A percentile compares a stretch with the other conserved stretches of the same genome.
These are phyloP conservation scores for Hirschioporus abietinus DNA, from an alignment of 768 basidiomycete species.

Conservation along the genomic window DNA sequence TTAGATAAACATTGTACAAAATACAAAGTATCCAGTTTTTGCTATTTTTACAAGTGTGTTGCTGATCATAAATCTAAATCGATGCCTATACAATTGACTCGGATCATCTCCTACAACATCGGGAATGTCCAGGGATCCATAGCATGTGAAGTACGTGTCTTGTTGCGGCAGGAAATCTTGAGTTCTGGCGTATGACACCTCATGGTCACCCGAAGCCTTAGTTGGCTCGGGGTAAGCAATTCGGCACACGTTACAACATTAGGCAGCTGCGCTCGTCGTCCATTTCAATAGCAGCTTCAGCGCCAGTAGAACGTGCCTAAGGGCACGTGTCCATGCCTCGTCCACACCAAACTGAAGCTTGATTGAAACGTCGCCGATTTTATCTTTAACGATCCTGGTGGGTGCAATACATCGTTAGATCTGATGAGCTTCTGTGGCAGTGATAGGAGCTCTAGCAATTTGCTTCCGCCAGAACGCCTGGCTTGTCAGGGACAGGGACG, in stretches of 20 bases:
- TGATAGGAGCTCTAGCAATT: slow-evolving; percentile 4
- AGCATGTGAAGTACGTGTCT: background rate
- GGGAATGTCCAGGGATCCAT: background rate
- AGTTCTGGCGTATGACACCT: background rate
- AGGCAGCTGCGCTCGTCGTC: slow-evolving; percentile 54
- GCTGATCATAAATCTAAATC: background rate
- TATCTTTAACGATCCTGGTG: slow-evolving; percentile 81
- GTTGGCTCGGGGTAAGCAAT: background rate
- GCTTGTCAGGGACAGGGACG: slow-evolving; percentile 3
- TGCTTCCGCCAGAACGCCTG: slow-evolving; percentile 8
- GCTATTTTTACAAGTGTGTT: background rate
- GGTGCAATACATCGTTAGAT: slow-evolving; percentile 2
- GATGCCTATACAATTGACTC: background rate
- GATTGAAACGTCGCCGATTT: slow-evolving; percentile 92
- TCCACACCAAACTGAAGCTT: slow-evolving; percentile 94
- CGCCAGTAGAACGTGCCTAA: slow-evolving; percentile 86
- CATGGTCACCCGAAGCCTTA: background rate
- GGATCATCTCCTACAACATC: background rate
- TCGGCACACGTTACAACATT: background rate
- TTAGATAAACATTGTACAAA: background rate
- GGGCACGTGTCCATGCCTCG: slow-evolving; percentile 91
- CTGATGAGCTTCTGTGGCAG: background rate
- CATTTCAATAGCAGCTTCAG: slow-evolving; percentile 86
- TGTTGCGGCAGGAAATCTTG: background rate
- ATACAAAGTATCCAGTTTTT: background rate